Conservation (phyloP, 768 basidiomycete genomes). For the Neoboletus subvelutipes region DNA sequence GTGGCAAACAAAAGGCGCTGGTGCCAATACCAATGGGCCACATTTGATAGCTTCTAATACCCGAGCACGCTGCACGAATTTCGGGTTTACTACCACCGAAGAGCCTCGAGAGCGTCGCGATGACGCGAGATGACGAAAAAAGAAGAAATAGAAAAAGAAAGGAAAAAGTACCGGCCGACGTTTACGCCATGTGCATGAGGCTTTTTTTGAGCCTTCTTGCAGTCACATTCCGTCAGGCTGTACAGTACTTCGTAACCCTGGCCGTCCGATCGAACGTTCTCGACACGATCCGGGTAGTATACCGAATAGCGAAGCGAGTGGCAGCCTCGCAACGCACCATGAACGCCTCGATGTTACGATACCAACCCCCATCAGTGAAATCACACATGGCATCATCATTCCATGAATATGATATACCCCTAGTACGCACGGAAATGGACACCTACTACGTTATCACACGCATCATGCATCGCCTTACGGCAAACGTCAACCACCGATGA, state of each 20-base stretch:
- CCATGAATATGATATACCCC: background rate
- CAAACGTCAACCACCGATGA: background rate
- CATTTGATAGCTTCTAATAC: no score
- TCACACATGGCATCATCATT: background rate
- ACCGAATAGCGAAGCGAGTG: conserved; percentile 8
- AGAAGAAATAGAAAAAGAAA: background rate
- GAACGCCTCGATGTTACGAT: background rate
- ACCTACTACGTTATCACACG: background rate
- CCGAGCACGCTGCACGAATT: background rate
- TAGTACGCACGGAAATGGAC: background rate
- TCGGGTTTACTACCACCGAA: background rate
- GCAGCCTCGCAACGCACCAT: conserved; percentile 9
- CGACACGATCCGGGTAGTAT: background rate
- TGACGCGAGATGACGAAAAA: background rate
- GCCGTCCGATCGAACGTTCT: background rate
- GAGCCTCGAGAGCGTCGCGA: background rate
- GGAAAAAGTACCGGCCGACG: background rate
- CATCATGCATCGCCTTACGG: background rate
- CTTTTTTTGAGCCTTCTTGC: background rate
- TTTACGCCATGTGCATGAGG: conserved; percentile 2
- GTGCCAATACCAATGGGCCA: no score
- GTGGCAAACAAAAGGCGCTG: background rate
- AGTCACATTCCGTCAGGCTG: background rate
- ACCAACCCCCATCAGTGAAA: background rate
- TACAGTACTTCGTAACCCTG: background rate